Evolutionary conservation across 1,284 basidiomycete genomes (phyloP), one percentile per base, ranked within the genome.

Genomic region (Cryptococcus floricola): DNA sequence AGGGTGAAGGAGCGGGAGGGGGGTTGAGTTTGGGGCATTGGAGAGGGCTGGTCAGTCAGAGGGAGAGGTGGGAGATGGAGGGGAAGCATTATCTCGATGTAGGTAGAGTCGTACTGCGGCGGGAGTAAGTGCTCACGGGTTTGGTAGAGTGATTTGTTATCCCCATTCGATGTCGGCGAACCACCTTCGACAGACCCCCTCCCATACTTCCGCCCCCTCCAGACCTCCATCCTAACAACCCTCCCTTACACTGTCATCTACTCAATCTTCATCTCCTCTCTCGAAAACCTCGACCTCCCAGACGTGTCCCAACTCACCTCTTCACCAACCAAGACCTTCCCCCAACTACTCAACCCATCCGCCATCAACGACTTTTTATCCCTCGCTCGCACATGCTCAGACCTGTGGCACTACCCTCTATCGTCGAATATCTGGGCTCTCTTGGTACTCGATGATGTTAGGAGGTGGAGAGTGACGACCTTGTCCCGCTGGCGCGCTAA

Each of bases 401-500:
- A 19, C 1, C 19, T 61, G 1, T 53, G 58, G 13, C 39, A 56
- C 10, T 27, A 55, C 43, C 28, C 41, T n/a, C 23, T 64, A 5
- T 62, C 62, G 2, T 46, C 48, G 4, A 27, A 16, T n/a, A 45
- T 60, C 13, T 65, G 65, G 65, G 18, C 18, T 2, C 16, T 25
- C 16, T 19, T 67, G 13, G 52, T 56, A 10, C 45, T 54, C 2
- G 50, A 59, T 38, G 41, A 45, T 12, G 57, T 63, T 2, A 27
- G 50, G 34, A 47, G 49, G 25, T 65, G 27, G 16, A 52, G 18
- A 16, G n/a, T 52, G 18, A 31, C 43, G 6, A 39, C 59, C 2
- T 31, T 64, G 4, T 31, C 38, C 14, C 39, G 63, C 34, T 67
- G 62, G 63, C 39, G 54, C n/a, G 60, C 59, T 3, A 62, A 60